Evolutionary conservation across 164 flowering plant species (phyloP).

Genomic region (Liriodendron chinense): DNA sequence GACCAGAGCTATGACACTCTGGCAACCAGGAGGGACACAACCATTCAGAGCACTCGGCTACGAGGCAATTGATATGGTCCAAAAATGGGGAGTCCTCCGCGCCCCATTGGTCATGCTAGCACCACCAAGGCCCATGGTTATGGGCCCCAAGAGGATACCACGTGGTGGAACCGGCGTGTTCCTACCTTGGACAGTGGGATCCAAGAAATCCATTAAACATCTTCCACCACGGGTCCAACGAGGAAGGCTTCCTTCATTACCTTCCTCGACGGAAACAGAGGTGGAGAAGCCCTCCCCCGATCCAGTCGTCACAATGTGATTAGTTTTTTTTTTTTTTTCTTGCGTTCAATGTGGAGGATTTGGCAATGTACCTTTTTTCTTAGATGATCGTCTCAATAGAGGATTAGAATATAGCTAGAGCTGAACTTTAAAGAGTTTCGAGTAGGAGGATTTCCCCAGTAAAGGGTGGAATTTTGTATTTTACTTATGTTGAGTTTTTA

Average conservation of each 20-base stretch:
- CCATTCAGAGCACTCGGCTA: constrained; percentile 34
- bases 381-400: background rate
- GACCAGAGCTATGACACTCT: constrained; percentile 48
- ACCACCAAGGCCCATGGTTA: constrained; percentile 50
- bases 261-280: constrained; percentile 26
- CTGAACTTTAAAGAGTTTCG: background rate
- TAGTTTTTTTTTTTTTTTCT: background rate
- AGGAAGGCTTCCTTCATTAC: constrained; percentile 50
- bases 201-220: constrained; percentile 60
- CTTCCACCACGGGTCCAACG: constrained; percentile 85
- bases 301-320: background rate
- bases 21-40: constrained; percentile 56
- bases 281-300: background rate
- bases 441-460: background rate
- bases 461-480: constrained; percentile 8
- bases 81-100: constrained; percentile 64
- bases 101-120: constrained; percentile 66
- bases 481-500: constrained; percentile 4
- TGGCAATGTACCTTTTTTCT: background rate
- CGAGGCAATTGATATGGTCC: constrained; percentile 40
- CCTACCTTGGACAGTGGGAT: constrained; percentile 65
- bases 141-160: constrained; percentile 38
- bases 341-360: background rate
- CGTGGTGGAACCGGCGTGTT: constrained; percentile 87
- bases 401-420: background rate